phyloP scores from a whole-genome alignment of 2,329 filamentous ascomycete genomes.

The Monosporascus sp. region DNA sequence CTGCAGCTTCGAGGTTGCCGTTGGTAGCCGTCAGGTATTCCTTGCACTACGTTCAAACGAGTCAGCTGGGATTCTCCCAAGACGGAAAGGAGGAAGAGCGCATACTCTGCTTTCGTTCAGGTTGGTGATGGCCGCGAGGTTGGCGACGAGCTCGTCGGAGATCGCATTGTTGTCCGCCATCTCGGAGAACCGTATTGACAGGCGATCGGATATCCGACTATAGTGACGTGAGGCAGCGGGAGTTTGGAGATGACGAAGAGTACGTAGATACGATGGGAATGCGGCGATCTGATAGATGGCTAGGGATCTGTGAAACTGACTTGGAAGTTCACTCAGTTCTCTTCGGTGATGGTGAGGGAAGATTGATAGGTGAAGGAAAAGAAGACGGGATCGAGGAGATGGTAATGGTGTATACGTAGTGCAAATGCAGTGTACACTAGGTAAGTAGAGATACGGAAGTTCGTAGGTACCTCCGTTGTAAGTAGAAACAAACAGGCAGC shows the following conservation, averaged over 20 bases:
- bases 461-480: neutral
- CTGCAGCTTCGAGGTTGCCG: slow-evolving; percentile 63
- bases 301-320: neutral
- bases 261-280: neutral
- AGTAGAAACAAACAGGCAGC: neutral
- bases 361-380: neutral
- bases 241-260: neutral
- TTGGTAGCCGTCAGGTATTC: slow-evolving; percentile 60
- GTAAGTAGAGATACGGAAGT: neutral
- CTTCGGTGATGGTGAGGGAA: neutral
- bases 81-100: neutral
- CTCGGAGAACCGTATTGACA: neutral
- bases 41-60: slow-evolving; percentile 38
- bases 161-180: neutral
- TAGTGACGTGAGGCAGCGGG: no score
- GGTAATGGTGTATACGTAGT: neutral
- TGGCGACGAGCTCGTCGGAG: slow-evolving; percentile 9
- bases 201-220: neutral
- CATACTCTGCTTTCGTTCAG: slow-evolving; percentile 10
- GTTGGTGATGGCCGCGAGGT: slow-evolving; percentile 31
- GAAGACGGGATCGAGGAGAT: neutral
- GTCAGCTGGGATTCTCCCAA: slow-evolving; percentile 4
- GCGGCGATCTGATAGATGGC: neutral
- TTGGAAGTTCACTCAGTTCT: neutral
- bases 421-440: neutral